Conservation (phyloP, 192 early-diverging fungal genomes). For the Geranomyces variabilis region DNA sequence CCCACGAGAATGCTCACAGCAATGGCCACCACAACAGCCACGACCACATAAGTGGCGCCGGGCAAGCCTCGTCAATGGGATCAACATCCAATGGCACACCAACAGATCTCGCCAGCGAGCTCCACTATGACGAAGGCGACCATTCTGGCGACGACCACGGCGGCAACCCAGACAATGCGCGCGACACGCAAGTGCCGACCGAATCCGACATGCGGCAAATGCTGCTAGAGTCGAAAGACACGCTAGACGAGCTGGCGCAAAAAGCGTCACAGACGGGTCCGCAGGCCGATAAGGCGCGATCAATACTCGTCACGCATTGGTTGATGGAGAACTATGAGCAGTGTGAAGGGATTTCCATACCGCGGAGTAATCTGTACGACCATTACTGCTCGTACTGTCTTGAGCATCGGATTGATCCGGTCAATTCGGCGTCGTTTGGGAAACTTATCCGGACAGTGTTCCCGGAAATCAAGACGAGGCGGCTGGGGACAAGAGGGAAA, state of each 20-base stretch:
- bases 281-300: conserved; percentile 34
- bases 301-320: conserved; percentile 35
- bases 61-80: neutral
- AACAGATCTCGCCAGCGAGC: neutral
- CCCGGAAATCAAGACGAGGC: conserved; percentile 52
- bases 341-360: conserved; percentile 44
- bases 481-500: conserved; percentile 50
- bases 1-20: too few relatives aligned
- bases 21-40: neutral
- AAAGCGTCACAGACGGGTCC: conserved; percentile 28
- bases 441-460: conserved; percentile 55
- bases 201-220: conserved; percentile 29
- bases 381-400: conserved; percentile 50
- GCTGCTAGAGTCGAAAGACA: conserved; percentile 33
- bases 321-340: conserved; percentile 48
- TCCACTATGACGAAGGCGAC: conserved; percentile 18
- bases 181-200: conserved; percentile 32
- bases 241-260: conserved; percentile 30
- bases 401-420: conserved; percentile 38
- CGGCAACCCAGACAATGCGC: conserved; percentile 31
- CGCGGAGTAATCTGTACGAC: conserved; percentile 49
- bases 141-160: conserved; percentile 29
- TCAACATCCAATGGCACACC: neutral
- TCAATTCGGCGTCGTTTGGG: conserved; percentile 58
- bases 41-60: neutral